Conservation (phyloP, 306 rosid genomes). For the Citrullus colocynthis region DNA sequence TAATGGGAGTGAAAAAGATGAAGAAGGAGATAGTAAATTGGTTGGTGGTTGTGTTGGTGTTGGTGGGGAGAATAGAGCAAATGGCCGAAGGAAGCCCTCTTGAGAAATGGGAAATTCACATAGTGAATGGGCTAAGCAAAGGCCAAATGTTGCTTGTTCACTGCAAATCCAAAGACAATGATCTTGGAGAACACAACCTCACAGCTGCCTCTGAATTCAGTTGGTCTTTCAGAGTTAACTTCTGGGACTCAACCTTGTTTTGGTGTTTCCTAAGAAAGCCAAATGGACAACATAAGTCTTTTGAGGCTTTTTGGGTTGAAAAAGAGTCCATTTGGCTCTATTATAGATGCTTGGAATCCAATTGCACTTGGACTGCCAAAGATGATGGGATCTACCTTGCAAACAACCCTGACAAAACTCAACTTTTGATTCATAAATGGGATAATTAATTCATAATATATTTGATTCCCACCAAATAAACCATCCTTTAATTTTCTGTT, state of each 20-base stretch:
- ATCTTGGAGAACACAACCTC: not conserved
- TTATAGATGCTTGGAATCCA: not conserved
- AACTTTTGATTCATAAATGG: not conserved
- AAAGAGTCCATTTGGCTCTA: not conserved
- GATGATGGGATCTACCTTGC: conserved; percentile 9
- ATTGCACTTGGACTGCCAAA: conserved; percentile 8
- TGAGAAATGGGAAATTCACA: not conserved
- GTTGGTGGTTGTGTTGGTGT: no score
- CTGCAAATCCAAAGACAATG: not conserved
- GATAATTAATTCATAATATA: no score
- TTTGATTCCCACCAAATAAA: no score
- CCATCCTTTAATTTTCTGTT: no score
- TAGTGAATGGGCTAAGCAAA: not conserved
- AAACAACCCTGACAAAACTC: not conserved
- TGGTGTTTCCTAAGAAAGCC: not conserved
- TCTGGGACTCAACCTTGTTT: not conserved
- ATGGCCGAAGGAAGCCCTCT: no score
- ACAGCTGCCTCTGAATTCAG: not conserved
- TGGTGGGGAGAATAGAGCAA: no score
- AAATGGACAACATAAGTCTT: not conserved
- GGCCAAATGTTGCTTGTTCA: not conserved
- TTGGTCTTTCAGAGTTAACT: not conserved
- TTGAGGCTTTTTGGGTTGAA: conserved; percentile 4
- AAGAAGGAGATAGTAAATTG: no score
- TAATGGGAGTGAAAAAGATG: no score